Percentiles rank a stretch among this genome's conserved stretches.
Conservation (phyloP, 2,329 filamentous ascomycete genomes). For the Paramyrothecium roridum region DNA sequence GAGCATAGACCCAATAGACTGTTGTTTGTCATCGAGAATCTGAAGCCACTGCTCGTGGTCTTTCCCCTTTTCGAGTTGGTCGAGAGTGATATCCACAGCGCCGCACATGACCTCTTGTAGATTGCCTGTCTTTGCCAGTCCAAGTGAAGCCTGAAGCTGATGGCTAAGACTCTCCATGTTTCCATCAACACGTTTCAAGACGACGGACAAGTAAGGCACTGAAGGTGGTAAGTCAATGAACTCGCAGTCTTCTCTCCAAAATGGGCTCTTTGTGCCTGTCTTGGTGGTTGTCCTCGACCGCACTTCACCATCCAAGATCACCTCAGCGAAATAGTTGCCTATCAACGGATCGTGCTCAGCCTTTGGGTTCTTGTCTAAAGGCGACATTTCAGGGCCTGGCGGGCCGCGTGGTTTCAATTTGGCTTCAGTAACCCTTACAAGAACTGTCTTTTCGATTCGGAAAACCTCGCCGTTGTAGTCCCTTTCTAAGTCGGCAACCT, state of each 20-base stretch:
- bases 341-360: slow-evolving; percentile 40
- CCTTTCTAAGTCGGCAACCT: slow-evolving; percentile 32
- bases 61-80: slow-evolving; percentile 72
- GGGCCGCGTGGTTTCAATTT: slow-evolving; percentile 46
- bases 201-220: slow-evolving; percentile 65
- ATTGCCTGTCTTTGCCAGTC: slow-evolving; percentile 32
- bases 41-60: slow-evolving; percentile 88
- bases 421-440: slow-evolving; percentile 58
- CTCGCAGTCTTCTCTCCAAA: slow-evolving; percentile 80
- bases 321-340: slow-evolving; percentile 75
- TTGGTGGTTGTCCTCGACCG: slow-evolving; percentile 73
- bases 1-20: slow-evolving; percentile 77
- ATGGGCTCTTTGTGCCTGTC: slow-evolving; percentile 67
- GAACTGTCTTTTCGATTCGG: slow-evolving; percentile 59
- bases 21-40: slow-evolving; percentile 71
- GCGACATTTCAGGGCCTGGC: slow-evolving; percentile 13
- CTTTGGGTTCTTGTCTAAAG: slow-evolving; percentile 5
- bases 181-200: slow-evolving; percentile 65
- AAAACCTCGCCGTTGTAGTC: slow-evolving; percentile 50
- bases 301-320: slow-evolving; percentile 76
- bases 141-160: slow-evolving; percentile 20
- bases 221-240: slow-evolving; percentile 70
- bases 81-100: slow-evolving; percentile 77
- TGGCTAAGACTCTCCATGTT: slow-evolving; percentile 40
- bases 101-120: slow-evolving; percentile 57